Evolutionary conservation across 2,329 filamentous ascomycete genomes (phyloP), one percentile per base, ranked within the genome.

Genomic region (Xylaria sp.): DNA sequence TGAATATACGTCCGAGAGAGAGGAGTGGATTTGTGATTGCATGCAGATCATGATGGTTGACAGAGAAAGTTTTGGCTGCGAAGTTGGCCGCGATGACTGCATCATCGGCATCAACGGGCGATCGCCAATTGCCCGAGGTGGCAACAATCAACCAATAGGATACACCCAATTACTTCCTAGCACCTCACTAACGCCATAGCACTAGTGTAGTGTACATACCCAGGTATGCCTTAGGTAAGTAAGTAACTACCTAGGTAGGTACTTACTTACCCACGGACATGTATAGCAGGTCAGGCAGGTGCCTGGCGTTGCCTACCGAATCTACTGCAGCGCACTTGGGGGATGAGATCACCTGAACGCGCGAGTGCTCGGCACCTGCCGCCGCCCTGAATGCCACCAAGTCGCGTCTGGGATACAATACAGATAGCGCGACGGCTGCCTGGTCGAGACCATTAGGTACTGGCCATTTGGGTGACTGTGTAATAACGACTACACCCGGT

Each of bases 281-380:
- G n/a, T n/a, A n/a, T n/a, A n/a, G n/a, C n/a, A n/a, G n/a, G n/a
- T n/a, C n/a, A n/a, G n/a, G n/a, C n/a, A n/a, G n/a, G n/a, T 37
- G 13, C 33, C 33, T n/a, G 15, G 31, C 10, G 31, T 3, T 37
- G 7, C 33, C 10, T 54, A 27, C 23, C 35, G 17, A 21, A 25
- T 27, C 25, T 60, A 55, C n/a, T n/a, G n/a, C n/a, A n/a, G n/a
- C n/a, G n/a, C n/a, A n/a, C n/a, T n/a, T n/a, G n/a, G n/a, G n/a
- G n/a, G n/a, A n/a, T 57, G 40, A 62, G 58, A 58, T 73, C 71
- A 72, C 70, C 57, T 73, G 71, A 73, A 25, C 46, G 41, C 70
- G 71, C 62, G 71, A 62, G 54, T 68, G 47, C 38, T 33, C 43
- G 19, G 43, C 52, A 46, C 47, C n/a, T 54, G 60, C 23, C n/a